A percentile compares a stretch with the other conserved stretches of the same genome.
Evolutionary conservation across 805 yeast species (phyloP).

Genomic region (Lachancea meyersii): DNA sequence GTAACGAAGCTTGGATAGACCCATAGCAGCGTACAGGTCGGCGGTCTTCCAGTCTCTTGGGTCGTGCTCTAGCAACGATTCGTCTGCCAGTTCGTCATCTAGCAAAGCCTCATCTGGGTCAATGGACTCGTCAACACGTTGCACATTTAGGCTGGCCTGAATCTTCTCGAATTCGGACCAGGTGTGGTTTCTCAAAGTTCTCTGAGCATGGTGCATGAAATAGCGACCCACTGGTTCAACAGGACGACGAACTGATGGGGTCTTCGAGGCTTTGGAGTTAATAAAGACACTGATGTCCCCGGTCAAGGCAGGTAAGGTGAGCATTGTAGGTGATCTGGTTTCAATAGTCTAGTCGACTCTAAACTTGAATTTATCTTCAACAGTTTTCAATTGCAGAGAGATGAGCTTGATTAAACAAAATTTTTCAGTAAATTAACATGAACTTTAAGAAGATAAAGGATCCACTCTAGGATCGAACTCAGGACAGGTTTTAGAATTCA

Average conservation of each 20-base stretch:
- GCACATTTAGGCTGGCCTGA: slow-evolving; percentile 85
- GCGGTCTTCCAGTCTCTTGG: slow-evolving; percentile 98
- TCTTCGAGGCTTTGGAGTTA: slow-evolving; percentile 44
- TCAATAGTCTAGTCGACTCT: neutral
- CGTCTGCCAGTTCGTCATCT: slow-evolving; percentile 60
- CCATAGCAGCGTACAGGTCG: slow-evolving; percentile 93
- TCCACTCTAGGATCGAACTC: neutral
- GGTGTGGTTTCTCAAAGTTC: slow-evolving; percentile 93
- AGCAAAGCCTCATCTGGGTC: slow-evolving; percentile 52
- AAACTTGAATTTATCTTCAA: neutral
- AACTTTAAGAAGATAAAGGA: neutral
- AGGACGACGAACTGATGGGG: slow-evolving; percentile 67
- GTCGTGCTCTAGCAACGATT: slow-evolving; percentile 75
- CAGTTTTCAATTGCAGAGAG: neutral
- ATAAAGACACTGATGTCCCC: slow-evolving; percentile 47
- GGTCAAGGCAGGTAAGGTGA: slow-evolving; percentile 47
- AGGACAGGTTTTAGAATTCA: neutral
- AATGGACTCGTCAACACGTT: slow-evolving; percentile 53
- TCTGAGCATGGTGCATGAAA: slow-evolving; percentile 93
- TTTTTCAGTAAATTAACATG: neutral
- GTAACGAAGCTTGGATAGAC: slow-evolving; percentile 85
- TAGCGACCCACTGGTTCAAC: slow-evolving; percentile 96
- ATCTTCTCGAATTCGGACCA: slow-evolving; percentile 96
- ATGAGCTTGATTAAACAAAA: neutral
- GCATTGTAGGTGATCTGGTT: slow-evolving; percentile 11